phyloP scores from a whole-genome alignment of 2,329 filamentous ascomycete species.

The Fusarium sp. region DNA sequence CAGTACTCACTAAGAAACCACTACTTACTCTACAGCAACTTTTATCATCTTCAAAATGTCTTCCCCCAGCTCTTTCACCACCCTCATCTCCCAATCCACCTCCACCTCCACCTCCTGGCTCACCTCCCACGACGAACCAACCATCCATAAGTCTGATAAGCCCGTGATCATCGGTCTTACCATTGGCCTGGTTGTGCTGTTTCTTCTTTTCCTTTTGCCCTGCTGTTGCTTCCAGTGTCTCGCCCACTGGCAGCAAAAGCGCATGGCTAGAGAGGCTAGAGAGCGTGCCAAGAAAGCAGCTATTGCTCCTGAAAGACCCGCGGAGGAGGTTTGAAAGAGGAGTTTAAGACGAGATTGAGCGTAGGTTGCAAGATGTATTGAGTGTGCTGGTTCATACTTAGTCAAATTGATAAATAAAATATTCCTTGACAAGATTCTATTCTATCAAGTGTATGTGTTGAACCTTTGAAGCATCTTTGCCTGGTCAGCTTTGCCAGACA shows the following conservation, averaged over 20 bases:
- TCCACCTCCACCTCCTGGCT: background rate
- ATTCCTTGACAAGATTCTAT: background rate
- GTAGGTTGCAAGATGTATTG: background rate
- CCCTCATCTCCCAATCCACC: background rate
- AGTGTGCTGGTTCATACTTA: background rate
- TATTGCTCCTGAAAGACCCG: background rate
- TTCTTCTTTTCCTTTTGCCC: constrained; percentile 28
- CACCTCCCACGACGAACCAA: background rate
- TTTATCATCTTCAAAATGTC: constrained; percentile 16
- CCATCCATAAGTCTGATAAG: background rate
- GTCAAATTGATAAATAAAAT: background rate
- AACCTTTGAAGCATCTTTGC: background rate
- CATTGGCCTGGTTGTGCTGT: background rate
- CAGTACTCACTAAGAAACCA: background rate
- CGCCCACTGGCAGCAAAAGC: constrained; percentile 13
- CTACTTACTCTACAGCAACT: background rate
- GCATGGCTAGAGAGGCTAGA: background rate
- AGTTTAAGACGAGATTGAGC: background rate
- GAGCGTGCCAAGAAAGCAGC: background rate
- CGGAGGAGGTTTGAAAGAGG: background rate
- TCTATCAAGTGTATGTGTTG: background rate
- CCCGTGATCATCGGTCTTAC: constrained; percentile 7
- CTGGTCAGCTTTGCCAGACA: constrained; percentile 1
- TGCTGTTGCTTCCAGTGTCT: constrained; percentile 17
- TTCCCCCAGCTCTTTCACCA: constrained; percentile 13